Evolutionary conservation across 2,329 filamentous ascomycete species (phyloP).

Genomic region (Fusarium multiceps): DNA sequence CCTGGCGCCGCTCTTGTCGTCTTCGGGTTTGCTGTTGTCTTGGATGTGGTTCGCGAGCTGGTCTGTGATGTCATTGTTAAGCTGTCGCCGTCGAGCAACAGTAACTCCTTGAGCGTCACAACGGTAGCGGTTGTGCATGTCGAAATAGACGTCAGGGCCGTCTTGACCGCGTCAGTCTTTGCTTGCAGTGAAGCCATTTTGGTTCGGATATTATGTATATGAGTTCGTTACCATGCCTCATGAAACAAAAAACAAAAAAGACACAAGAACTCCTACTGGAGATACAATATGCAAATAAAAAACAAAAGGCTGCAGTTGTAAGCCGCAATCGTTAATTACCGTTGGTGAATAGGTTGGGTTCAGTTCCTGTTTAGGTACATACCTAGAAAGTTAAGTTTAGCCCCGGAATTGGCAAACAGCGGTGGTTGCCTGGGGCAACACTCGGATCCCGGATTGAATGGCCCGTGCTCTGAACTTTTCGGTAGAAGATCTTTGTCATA

Average conservation of each 20-base stretch:
- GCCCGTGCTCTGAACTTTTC: slow-evolving; percentile 41
- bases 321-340: slow-evolving; percentile 24
- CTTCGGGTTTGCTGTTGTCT: slow-evolving; percentile 42
- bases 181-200: slow-evolving; percentile 58
- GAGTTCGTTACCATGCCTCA: slow-evolving; percentile 50
- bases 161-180: slow-evolving; percentile 64
- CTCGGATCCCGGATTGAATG: slow-evolving; percentile 23
- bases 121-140: slow-evolving; percentile 65
- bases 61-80: slow-evolving; percentile 44
- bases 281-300: slow-evolving; percentile 38
- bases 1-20: slow-evolving; percentile 35
- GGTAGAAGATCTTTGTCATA: slow-evolving; percentile 32
- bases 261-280: slow-evolving; percentile 40
- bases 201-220: slow-evolving; percentile 40
- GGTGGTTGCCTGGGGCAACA: slow-evolving; percentile 55
- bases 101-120: slow-evolving; percentile 60
- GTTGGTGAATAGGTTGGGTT: not conserved
- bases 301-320: slow-evolving; percentile 39
- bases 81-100: slow-evolving; percentile 51
- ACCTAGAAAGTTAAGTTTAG: slow-evolving; percentile 1
- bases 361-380: slow-evolving; percentile 7
- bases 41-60: slow-evolving; percentile 44
- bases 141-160: slow-evolving; percentile 62
- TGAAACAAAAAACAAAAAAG: slow-evolving; percentile 25
- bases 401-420: slow-evolving; percentile 47